These are phyloP conservation scores for Fusarium cicatricum DNA, from an alignment of 2,329 filamentous ascomycete species.

Conservation along the genomic window DNA sequence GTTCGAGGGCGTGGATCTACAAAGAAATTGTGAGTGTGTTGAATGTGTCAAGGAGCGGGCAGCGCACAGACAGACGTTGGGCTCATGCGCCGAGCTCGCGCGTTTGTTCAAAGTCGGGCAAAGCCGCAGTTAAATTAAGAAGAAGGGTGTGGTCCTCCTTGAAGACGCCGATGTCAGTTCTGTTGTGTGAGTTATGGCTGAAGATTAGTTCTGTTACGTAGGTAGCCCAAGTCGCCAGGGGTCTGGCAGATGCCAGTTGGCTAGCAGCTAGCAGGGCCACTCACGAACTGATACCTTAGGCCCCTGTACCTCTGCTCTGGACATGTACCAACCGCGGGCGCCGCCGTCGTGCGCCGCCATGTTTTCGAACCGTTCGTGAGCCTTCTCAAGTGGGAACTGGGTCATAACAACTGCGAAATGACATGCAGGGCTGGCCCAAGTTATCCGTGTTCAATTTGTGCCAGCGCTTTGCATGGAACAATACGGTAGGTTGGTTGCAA, in stretches of 20 bases:
- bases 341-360: slow-evolving; percentile 8
- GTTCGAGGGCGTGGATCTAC: slow-evolving; percentile 19
- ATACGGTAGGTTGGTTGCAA: not conserved
- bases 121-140: slow-evolving; percentile 28
- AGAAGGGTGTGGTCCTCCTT: slow-evolving; percentile 23
- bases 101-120: slow-evolving; percentile 35
- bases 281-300: slow-evolving; percentile 1
- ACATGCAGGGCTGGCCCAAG: not conserved
- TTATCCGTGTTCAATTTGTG: not conserved
- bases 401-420: slow-evolving; percentile 1
- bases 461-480: slow-evolving; percentile 1
- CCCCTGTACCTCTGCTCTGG: slow-evolving; percentile 2
- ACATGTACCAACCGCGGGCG: slow-evolving; percentile 13
- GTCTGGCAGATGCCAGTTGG: slow-evolving; percentile 26
- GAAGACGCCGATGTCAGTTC: not conserved
- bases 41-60: slow-evolving; percentile 22
- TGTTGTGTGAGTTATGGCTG: slow-evolving; percentile 18
- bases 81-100: slow-evolving; percentile 33
- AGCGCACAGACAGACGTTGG: slow-evolving; percentile 37
- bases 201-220: slow-evolving; percentile 2
- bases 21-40: slow-evolving; percentile 20
- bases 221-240: slow-evolving; percentile 30
- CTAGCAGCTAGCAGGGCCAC: not conserved
- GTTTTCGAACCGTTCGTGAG: slow-evolving; percentile 12
- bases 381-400: slow-evolving; percentile 1